These are phyloP conservation scores for Epichloe sp. DNA, from an alignment of 2,329 filamentous ascomycete species.

Conservation along the genomic window DNA sequence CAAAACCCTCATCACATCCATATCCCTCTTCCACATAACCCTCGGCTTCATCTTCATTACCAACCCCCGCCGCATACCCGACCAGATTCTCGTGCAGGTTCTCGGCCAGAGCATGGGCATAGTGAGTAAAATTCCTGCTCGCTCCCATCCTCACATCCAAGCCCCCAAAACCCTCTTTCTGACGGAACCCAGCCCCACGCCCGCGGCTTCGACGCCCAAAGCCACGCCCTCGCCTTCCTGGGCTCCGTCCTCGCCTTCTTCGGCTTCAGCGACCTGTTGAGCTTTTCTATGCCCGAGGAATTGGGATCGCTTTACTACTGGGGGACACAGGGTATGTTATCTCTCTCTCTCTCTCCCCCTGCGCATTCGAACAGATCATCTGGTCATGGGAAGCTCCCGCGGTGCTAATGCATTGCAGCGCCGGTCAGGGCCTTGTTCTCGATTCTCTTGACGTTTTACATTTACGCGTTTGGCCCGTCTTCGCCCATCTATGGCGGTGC, in stretches of 20 bases:
- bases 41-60: conserved; percentile 74
- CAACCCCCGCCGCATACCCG: conserved; percentile 56
- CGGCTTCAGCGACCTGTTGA: conserved; percentile 50
- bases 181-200: conserved; percentile 40
- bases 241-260: conserved; percentile 51
- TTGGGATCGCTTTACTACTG: conserved; percentile 50
- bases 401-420: conserved; percentile 20
- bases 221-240: conserved; percentile 61
- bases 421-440: conserved; percentile 54
- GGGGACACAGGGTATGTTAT: conserved; percentile 48
- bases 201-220: conserved; percentile 53
- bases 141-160: too few species aligned
- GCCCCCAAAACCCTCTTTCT: neutral
- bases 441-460: conserved; percentile 48
- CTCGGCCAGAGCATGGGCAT: conserved; percentile 75
- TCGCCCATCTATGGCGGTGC: conserved; percentile 32
- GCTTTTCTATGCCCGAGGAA: conserved; percentile 56
- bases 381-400: too few species aligned
- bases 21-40: conserved; percentile 76
- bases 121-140: conserved; percentile 33
- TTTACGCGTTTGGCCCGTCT: conserved; percentile 44
- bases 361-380: too few species aligned
- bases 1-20: conserved; percentile 64
- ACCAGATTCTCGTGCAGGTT: conserved; percentile 69
- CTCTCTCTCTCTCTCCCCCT: conserved; percentile 40